phyloP scores from a whole-genome alignment of 2,329 filamentous ascomycete species.

The Metarhizium brunneum region DNA sequence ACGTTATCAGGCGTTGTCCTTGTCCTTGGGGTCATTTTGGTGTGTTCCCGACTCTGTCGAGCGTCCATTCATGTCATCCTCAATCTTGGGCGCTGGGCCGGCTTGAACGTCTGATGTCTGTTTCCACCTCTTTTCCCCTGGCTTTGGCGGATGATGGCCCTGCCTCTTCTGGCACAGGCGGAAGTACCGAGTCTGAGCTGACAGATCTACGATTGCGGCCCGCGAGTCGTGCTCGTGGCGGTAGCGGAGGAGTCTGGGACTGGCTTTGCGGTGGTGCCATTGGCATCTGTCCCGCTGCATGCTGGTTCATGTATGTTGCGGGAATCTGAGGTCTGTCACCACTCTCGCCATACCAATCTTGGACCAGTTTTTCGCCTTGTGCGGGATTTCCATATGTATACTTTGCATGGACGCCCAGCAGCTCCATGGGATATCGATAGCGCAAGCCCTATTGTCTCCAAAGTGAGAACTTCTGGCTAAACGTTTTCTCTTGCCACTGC shows the following conservation, averaged over 20 bases:
- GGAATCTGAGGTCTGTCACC: not conserved
- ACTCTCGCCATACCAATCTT: not conserved
- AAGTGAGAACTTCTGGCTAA: slow-evolving; percentile 7
- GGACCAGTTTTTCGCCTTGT: not conserved
- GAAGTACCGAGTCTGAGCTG: not conserved
- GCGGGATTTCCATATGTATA: not conserved
- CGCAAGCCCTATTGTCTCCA: slow-evolving; percentile 13
- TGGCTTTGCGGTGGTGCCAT: not conserved
- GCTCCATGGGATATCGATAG: slow-evolving; percentile 8
- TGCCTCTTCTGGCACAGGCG: not conserved
- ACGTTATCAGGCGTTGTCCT: not conserved
- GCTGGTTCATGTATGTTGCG: not conserved
- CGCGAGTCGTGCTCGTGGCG: not conserved
- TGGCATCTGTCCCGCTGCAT: not conserved
- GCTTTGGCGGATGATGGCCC: not conserved
- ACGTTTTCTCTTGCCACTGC: slow-evolving; percentile 7
- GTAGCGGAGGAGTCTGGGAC: not conserved
- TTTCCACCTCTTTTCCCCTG: not conserved
- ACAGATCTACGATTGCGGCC: no score
- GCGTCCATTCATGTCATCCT: not conserved
- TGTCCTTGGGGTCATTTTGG: not conserved
- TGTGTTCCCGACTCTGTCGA: not conserved
- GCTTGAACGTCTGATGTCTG: not conserved
- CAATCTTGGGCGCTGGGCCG: not conserved
- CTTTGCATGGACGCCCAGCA: slow-evolving; percentile 8